These are phyloP conservation scores for Puccinia polysora DNA, from an alignment of 1,284 basidiomycete species.

Conservation along the genomic window DNA sequence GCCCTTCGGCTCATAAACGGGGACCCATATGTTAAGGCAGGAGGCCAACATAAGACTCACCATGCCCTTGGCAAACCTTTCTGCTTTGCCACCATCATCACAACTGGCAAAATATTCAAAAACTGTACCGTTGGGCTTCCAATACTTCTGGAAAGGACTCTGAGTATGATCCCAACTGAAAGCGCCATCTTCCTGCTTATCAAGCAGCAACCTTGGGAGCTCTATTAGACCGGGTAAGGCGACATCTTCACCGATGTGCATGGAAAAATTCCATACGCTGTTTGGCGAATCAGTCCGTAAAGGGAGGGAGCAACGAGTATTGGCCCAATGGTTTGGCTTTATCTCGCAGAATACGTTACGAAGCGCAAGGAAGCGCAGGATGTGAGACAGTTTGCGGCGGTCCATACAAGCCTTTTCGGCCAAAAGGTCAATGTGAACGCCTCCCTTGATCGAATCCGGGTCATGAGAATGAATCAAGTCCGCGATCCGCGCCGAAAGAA, in stretches of 20 bases:
- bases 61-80: background rate
- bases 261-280: background rate
- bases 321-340: background rate
- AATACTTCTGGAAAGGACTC: background rate
- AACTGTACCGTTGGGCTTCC: background rate
- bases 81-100: background rate
- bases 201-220: background rate
- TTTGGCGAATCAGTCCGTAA: background rate
- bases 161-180: background rate
- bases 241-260: background rate
- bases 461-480: background rate
- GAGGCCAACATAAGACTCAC: background rate
- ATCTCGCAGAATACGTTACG: background rate
- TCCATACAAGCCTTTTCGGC: background rate
- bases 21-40: no score
- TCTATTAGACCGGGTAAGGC: background rate
- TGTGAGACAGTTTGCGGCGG: background rate
- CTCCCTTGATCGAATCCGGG: background rate
- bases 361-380: background rate
- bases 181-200: background rate
- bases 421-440: background rate
- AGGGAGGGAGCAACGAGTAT: background rate
- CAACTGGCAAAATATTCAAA: background rate
- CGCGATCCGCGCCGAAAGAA: background rate
- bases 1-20: no score